phyloP scores from a whole-genome alignment of 2,329 filamentous ascomycete species.

The Chaetomiaceae sp. region DNA sequence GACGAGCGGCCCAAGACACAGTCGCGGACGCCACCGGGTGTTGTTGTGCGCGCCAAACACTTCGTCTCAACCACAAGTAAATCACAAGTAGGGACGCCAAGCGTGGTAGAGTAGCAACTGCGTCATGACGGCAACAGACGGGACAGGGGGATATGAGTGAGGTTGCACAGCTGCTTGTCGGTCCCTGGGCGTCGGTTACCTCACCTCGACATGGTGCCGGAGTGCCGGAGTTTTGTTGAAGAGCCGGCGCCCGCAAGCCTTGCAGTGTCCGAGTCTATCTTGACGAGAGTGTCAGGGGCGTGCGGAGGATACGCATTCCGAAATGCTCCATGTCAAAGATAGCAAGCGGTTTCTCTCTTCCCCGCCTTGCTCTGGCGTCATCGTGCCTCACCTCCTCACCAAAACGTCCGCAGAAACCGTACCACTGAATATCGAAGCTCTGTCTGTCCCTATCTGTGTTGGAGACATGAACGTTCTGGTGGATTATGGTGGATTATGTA shows the following conservation, averaged over 20 bases:
- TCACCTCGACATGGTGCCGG: background rate
- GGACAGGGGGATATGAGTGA: background rate
- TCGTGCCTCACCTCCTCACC: slow-evolving; percentile 8
- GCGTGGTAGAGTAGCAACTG: background rate
- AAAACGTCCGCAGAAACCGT: slow-evolving; percentile 7
- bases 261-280: background rate
- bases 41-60: no score
- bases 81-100: background rate
- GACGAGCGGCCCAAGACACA: no score
- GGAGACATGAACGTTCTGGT: slow-evolving; percentile 6
- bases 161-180: background rate
- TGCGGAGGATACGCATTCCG: background rate
- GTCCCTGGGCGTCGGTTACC: background rate
- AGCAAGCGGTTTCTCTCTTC: no score
- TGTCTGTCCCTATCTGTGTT: background rate
- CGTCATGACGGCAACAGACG: background rate
- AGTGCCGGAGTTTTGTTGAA: background rate
- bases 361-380: slow-evolving; percentile 12
- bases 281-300: background rate
- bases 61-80: background rate
- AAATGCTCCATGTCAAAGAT: background rate
- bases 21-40: no score
- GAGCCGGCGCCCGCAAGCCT: background rate
- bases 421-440: background rate
- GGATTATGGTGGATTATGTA: no score